phyloP scores from a whole-genome alignment of 1,284 basidiomycete genomes.

The Melampsora larici-populina region DNA sequence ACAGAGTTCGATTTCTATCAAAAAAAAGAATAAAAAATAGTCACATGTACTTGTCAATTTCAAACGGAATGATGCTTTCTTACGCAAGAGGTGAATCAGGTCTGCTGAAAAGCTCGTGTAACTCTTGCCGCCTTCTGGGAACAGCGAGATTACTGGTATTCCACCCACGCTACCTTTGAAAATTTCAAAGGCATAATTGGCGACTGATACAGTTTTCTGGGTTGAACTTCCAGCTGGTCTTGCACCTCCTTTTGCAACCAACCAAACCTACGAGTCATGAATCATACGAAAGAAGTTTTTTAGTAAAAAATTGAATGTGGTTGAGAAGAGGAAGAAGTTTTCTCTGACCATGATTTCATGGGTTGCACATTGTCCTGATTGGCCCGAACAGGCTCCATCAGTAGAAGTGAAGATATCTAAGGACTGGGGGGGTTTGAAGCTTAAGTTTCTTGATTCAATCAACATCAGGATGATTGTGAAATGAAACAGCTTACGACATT shows the following conservation, averaged over 20 bases:
- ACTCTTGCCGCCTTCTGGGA: not conserved
- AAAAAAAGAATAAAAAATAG: too few species aligned
- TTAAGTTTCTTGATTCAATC: not conserved
- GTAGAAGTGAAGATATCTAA: not conserved
- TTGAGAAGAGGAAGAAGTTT: not conserved
- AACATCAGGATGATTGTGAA: not conserved
- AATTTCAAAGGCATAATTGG: not conserved
- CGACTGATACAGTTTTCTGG: not conserved
- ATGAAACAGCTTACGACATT: not conserved
- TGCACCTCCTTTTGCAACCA: not conserved
- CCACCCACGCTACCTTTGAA: not conserved
- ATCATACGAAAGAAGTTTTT: not conserved
- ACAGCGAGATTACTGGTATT: not conserved
- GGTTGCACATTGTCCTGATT: not conserved
- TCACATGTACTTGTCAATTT: too few species aligned
- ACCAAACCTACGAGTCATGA: not conserved
- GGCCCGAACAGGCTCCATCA: not conserved
- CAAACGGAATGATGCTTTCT: not conserved
- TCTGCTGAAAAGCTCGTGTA: not conserved
- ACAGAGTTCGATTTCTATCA: too few species aligned
- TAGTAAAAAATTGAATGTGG: not conserved
- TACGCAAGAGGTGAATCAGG: not conserved
- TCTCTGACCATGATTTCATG: not conserved
- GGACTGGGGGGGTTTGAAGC: not conserved
- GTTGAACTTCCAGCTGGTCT: not conserved